phyloP scores from a whole-genome alignment of 2,329 filamentous ascomycete genomes.

The Fusarium sp. region DNA sequence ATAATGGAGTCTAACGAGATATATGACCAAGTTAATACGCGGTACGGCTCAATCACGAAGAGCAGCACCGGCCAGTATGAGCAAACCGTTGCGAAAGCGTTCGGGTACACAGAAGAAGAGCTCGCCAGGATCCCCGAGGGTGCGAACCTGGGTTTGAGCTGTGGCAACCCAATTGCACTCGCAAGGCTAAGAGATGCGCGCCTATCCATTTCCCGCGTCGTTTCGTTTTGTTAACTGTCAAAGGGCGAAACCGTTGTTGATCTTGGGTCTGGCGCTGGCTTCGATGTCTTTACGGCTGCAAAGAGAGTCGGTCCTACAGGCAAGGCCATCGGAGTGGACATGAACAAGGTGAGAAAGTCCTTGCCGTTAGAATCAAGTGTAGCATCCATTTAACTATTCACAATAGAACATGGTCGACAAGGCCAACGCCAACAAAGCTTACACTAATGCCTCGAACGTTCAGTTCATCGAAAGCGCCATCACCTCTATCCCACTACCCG shows the following conservation, averaged over 20 bases:
- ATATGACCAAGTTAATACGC: slow-evolving; percentile 22
- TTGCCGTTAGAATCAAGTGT: neutral
- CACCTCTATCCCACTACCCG: slow-evolving; percentile 60
- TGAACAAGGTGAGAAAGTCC: slow-evolving; percentile 62
- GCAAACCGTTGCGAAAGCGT: slow-evolving; percentile 60
- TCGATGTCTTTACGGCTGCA: slow-evolving; percentile 68
- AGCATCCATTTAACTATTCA: neutral
- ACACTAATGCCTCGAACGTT: slow-evolving; percentile 57
- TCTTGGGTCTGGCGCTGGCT: slow-evolving; percentile 68
- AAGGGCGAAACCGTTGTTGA: slow-evolving; percentile 70
- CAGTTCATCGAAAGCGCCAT: slow-evolving; percentile 66
- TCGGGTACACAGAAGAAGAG: slow-evolving; percentile 64
- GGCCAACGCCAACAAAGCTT: slow-evolving; percentile 59
- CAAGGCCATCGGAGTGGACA: slow-evolving; percentile 68
- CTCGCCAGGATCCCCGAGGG: slow-evolving; percentile 57
- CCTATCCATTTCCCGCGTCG: neutral
- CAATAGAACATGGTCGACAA: slow-evolving; percentile 67
- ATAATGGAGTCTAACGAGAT: slow-evolving; percentile 5
- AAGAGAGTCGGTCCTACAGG: slow-evolving; percentile 62
- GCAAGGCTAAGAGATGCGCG: slow-evolving; percentile 59
- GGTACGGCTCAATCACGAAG: slow-evolving; percentile 51
- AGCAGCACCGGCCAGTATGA: slow-evolving; percentile 50
- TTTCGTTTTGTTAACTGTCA: neutral
- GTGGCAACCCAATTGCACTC: slow-evolving; percentile 64
- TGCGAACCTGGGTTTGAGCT: slow-evolving; percentile 66